phyloP scores from a whole-genome alignment of 805 yeast species.

The Candida ponderosae region DNA sequence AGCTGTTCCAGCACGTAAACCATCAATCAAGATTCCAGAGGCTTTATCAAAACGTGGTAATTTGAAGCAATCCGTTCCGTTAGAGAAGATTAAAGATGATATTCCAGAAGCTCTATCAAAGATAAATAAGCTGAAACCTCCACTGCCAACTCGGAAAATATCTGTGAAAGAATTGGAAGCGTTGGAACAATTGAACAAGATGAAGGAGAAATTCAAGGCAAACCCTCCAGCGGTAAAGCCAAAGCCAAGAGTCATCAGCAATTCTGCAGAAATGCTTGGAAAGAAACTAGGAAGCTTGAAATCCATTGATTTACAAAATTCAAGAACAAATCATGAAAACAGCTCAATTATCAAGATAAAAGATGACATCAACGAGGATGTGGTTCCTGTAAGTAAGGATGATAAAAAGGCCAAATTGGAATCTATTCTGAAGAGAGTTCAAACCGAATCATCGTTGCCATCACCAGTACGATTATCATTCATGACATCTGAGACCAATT shows the following conservation, averaged over 20 bases:
- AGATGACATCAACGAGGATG: not conserved
- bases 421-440: slow-evolving; percentile 1
- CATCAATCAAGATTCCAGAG: slow-evolving; percentile 14
- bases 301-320: slow-evolving; percentile 2
- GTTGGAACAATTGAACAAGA: slow-evolving; percentile 10
- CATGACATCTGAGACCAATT: not conserved
- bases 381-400: not conserved
- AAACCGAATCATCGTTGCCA: slow-evolving; percentile 10
- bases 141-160: slow-evolving; percentile 9
- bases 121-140: slow-evolving; percentile 8
- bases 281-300: slow-evolving; percentile 10
- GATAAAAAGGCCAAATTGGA: not conserved
- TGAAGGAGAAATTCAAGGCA: slow-evolving; percentile 2
- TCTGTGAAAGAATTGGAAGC: slow-evolving; percentile 15
- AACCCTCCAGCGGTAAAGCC: slow-evolving; percentile 7
- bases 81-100: not conserved
- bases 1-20: slow-evolving; percentile 13
- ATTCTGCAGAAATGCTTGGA: slow-evolving; percentile 11
- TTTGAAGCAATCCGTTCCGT: slow-evolving; percentile 1
- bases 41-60: slow-evolving; percentile 7
- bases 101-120: slow-evolving; percentile 10
- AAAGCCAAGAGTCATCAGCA: slow-evolving; percentile 15
- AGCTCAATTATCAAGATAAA: not conserved
- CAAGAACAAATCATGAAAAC: too few species aligned
- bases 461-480: not conserved